These are phyloP conservation scores for Durio zibethinus DNA, from an alignment of 345 rosid genomes.

Conservation along the genomic window DNA sequence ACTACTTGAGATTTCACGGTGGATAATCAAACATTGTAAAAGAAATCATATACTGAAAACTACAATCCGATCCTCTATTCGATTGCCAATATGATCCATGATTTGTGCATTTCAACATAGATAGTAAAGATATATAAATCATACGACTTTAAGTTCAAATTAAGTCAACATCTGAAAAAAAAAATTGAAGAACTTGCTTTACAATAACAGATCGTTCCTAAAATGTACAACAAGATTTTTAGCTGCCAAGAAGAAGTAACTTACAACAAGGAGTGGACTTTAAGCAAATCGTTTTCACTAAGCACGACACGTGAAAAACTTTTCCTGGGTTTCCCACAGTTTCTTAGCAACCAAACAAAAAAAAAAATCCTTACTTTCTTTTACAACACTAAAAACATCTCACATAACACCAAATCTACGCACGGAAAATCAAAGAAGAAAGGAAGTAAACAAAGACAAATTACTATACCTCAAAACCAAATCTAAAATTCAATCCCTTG, in stretches of 20 bases:
- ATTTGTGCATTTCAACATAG: background rate
- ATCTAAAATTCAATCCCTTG: background rate
- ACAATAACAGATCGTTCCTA: background rate
- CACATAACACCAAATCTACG: background rate
- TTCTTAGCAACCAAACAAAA: background rate
- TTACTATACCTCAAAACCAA: background rate
- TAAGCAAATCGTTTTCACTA: background rate
- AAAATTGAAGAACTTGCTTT: background rate
- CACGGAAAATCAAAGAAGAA: background rate
- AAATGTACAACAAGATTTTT: background rate
- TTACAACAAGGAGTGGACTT: background rate
- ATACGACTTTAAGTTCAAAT: background rate
- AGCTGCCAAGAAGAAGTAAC: background rate
- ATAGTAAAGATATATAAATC: background rate
- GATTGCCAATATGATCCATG: background rate
- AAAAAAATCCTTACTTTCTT: background rate
- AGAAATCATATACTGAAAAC: slow-evolving; percentile 6
- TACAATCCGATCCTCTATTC: background rate
- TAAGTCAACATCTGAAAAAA: background rate
- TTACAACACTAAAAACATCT: background rate
- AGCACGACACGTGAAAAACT: background rate
- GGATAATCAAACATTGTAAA: background rate
- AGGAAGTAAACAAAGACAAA: background rate
- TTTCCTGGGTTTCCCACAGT: slow-evolving; percentile 1
- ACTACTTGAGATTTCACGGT: background rate